Evolutionary conservation across 495 filamentous ascomycete species (phyloP), one percentile per base, ranked within the genome.

Genomic region (Aspergillus leporis): DNA sequence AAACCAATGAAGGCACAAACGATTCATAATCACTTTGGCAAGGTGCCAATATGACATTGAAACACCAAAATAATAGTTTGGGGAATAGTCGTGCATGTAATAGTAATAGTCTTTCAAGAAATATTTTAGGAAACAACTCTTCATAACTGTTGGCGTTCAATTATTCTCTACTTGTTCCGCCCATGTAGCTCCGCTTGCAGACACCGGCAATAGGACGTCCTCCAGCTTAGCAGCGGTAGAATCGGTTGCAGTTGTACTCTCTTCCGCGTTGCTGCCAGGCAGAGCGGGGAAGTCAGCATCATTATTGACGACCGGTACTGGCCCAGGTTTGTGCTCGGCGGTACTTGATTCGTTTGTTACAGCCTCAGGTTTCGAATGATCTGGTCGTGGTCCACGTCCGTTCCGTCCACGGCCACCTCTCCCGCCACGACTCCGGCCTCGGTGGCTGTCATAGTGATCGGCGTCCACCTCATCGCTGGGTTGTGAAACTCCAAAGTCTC

Each of bases 201-300:
- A 58, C 9, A 69, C 43, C 0, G 66, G 61, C n/a, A 65, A 70
- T 38, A 64, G 40, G n/a, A 60, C 56, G 23, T 53, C 34, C 22
- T 59, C 47, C 31, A 56, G 22, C 51, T 49, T 31, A 51, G 52
- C 72, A 22, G 49, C 40, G 10, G 32, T 16, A 21, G 51, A 6
- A 13, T 23, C 32, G 1, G 54, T 32, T 23, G 59, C 22, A 5
- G 54, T 47, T 3, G 58, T 46, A 38, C 58, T 47, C 32, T 67
- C 34, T 21, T 69, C 56, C 16, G 61, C 55, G 30, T 66, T 46
- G 9, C 65, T 62, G 4, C 61, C 68, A 0, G 78, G 78, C 0
- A 82, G 65, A 32, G 79, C 70, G 13, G 79, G 79, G 56, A 82
- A 82, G 19, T 75, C 73, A 16, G 55, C 56, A 34, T 78, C 71